A percentile compares a stretch with the other conserved stretches of the same genome.
Evolutionary conservation across 208 protist genomes (phyloP).

Genomic region (Trypanosoma caninum): DNA sequence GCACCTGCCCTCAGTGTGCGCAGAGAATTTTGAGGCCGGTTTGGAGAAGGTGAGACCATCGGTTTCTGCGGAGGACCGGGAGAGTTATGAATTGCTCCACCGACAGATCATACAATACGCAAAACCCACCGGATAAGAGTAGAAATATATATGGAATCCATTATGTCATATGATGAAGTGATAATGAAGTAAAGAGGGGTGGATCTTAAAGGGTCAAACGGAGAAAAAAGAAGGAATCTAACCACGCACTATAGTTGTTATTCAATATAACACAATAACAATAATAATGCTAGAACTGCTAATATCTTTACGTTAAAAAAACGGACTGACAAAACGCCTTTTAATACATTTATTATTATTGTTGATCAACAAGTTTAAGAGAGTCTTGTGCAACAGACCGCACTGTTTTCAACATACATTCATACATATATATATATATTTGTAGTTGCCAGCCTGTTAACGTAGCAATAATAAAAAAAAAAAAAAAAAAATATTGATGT

Average conservation of each 20-base stretch:
- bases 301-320: too few relatives aligned
- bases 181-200: too few relatives aligned
- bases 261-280: too few relatives aligned
- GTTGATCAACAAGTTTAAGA: too few relatives aligned
- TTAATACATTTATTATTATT: too few relatives aligned
- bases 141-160: background rate
- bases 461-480: background rate
- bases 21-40: constrained; percentile 59
- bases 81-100: constrained; percentile 70
- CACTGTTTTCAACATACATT: background rate
- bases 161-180: background rate
- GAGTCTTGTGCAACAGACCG: background rate
- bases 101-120: constrained; percentile 25
- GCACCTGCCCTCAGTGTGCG: constrained; percentile 57
- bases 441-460: background rate
- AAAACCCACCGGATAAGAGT: constrained; percentile 26
- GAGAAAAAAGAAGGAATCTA: too few relatives aligned
- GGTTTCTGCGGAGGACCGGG: constrained; percentile 67
- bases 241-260: too few relatives aligned
- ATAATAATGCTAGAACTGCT: too few relatives aligned
- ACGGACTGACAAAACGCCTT: too few relatives aligned
- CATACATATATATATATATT: background rate
- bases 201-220: too few relatives aligned
- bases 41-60: constrained; percentile 74
- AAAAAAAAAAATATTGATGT: constrained; percentile 18